phyloP scores from a whole-genome alignment of 1,139 yeast species.

The Suhomyces taliae region DNA sequence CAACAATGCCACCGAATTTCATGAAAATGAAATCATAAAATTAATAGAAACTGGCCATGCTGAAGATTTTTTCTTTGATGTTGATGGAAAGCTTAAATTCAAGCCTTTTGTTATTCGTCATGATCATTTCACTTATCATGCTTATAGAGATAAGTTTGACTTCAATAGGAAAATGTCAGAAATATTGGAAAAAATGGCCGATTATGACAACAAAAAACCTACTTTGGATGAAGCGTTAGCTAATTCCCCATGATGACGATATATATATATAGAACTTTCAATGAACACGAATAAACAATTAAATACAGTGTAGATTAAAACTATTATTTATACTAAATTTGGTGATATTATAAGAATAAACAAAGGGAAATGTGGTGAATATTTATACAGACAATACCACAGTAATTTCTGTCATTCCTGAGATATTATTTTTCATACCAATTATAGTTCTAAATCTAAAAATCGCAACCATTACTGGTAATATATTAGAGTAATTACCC shows the following conservation, averaged over 20 bases:
- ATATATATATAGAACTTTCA: no score
- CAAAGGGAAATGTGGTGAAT: no score
- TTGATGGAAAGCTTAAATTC: slow-evolving; percentile 7
- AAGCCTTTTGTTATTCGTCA: slow-evolving; percentile 24
- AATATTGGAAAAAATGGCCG: not conserved
- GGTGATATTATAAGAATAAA: no score
- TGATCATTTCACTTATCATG: slow-evolving; percentile 22
- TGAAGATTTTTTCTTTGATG: slow-evolving; percentile 16
- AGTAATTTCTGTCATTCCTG: no score
- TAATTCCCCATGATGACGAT: not conserved
- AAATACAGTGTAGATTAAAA: no score
- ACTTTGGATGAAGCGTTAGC: not conserved
- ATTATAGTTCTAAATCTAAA: no score
- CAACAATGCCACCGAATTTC: slow-evolving; percentile 31
- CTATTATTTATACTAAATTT: no score
- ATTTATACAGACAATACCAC: no score
- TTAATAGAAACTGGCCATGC: slow-evolving; percentile 19
- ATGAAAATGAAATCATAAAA: slow-evolving; percentile 28
- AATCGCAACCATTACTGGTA: no score
- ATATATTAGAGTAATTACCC: no score
- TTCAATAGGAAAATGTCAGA: not conserved
- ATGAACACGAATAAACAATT: no score
- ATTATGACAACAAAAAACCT: not conserved
- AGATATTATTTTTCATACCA: no score
- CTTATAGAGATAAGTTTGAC: slow-evolving; percentile 8